Base-by-base conservation (phyloP, 495 filamentous ascomycete species). In the Penicillium waksmanii region DNA sequence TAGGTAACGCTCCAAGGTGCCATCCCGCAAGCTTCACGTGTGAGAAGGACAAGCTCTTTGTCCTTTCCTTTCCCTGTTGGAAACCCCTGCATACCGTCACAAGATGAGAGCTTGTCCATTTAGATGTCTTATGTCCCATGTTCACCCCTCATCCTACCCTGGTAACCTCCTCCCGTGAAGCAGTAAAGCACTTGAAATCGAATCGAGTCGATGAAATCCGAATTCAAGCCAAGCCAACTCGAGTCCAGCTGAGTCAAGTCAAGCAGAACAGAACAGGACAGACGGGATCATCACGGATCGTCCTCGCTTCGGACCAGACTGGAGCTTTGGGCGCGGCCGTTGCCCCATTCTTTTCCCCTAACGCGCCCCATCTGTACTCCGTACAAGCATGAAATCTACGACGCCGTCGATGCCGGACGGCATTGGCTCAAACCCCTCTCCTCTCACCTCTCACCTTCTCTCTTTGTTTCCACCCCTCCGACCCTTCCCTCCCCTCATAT, bases 231-330 rank as follows among this genome's bases (percentile, higher is more conserved):
- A 31, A 31, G 27, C 11, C 36, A 4, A 38, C 1, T 5, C 36
- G 2, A 38, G 11, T 38, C 36, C 36, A n/a, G 12, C 36, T 13
- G 11, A 38, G 36, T 38, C 12, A 38, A 38, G 36, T 27, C 9
- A 12, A 46, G 43, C 43, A 18, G 43, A 17, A 9, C 27, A 25
- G 25, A 44, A 15, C n/a, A n/a, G n/a, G n/a, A n/a, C n/a, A 46
- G 43, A 55, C 53, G 44, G 53, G 62, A 64, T 60, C 62, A 54
- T 60, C 62, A 55, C 12, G 54, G 62, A 65, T 65, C 62, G 51
- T 47, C 62, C 36, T 65, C 58, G 62, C 57, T 58, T 65, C 62
- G 62, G 51, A 44, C 46, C 52, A 44, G 35, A 38, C 21, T 56
- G 57, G 57, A 52, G 43, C 43, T 19, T 40, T 51, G 53, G 33